Base-by-base conservation (phyloP, 2,329 filamentous ascomycete genomes). In the Stagonosporopsis rhizophila region DNA sequence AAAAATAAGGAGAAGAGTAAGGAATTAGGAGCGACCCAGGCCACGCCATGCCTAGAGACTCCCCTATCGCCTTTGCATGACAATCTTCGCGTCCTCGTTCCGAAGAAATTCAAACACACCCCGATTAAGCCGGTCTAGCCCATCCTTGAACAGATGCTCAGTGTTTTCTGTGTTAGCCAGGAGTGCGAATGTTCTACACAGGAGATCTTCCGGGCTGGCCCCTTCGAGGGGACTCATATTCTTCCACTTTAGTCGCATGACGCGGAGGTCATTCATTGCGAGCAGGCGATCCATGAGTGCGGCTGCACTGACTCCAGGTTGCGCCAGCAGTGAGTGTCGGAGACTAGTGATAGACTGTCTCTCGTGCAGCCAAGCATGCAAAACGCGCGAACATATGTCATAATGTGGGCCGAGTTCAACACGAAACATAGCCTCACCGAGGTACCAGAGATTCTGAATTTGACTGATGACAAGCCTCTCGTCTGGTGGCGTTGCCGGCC, bases 161-260 rank as follows among this genome's bases (percentile, higher is more conserved):
- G 68, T 72, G 6, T 70, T 70, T 34, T 73, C 72, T 0, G 72
- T 75, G 20, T 72, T 72, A 14, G 71, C 70, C 66, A 74, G 67
- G 19, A 62, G 58, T 3, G 65, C 58, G 25, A 75, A 71, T 0
- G 68, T 69, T 46, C 61, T 66, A 44, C 71, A 71, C 1, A 75
- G 64, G n/a, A 75, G 44, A 45, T 75, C 72, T 39, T 75, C 71
- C 0, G 72, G 65, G 25, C 70, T 71, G 34, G 69, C 37, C 1
- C 71, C 70, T 14, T 73, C 70, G 6, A 69, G 58, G 2, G 61
- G 63, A 39, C 69, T 73, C 71, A 75, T 74, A 17, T 71, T 70
- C 59, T 74, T 75, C 72, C 72, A 75, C 56, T 73, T 74, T 25
- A 74, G 50, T 12, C 70, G 56, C 65, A 74, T 69, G 6, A 70